Conservation (phyloP, 208 protist genomes). For the Leishmania aethiopica region DNA sequence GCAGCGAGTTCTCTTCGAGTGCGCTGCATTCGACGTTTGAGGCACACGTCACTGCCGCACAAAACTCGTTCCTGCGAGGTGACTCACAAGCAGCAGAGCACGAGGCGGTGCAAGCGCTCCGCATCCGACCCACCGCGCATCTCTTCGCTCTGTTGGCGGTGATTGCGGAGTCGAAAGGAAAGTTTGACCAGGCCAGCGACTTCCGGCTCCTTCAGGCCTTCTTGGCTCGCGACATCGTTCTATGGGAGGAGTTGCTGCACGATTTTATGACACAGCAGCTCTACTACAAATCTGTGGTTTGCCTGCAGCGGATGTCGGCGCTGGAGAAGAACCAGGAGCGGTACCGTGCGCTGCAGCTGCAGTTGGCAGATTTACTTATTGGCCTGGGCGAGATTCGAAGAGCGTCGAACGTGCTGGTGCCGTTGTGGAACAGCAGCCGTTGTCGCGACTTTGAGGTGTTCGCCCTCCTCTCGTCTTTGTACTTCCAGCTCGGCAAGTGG, state of each 20-base stretch:
- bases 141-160: slow-evolving; percentile 84
- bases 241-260: slow-evolving; percentile 88
- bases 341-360: slow-evolving; percentile 79
- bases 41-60: slow-evolving; percentile 64
- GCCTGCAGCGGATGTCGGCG: slow-evolving; percentile 76
- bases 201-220: slow-evolving; percentile 90
- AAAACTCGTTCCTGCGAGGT: slow-evolving; percentile 67
- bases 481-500: slow-evolving; percentile 90
- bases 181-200: slow-evolving; percentile 85
- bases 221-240: slow-evolving; percentile 67
- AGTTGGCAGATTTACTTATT: slow-evolving; percentile 86
- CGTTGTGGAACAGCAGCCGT: slow-evolving; percentile 78
- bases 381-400: slow-evolving; percentile 81
- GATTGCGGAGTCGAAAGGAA: slow-evolving; percentile 79
- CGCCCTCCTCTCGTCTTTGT: slow-evolving; percentile 81
- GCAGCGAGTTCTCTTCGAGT: slow-evolving; percentile 53
- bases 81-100: slow-evolving; percentile 62
- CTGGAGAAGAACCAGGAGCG: slow-evolving; percentile 65
- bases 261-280: slow-evolving; percentile 82
- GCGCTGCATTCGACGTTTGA: slow-evolving; percentile 65
- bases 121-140: slow-evolving; percentile 79
- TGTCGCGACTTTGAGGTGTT: slow-evolving; percentile 91
- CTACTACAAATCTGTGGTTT: slow-evolving; percentile 89
- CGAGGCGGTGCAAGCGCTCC: slow-evolving; percentile 71
- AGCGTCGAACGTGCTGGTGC: slow-evolving; percentile 66